phyloP scores from a whole-genome alignment of 2,329 filamentous ascomycete genomes.

The Cladophialophora bantiana region DNA sequence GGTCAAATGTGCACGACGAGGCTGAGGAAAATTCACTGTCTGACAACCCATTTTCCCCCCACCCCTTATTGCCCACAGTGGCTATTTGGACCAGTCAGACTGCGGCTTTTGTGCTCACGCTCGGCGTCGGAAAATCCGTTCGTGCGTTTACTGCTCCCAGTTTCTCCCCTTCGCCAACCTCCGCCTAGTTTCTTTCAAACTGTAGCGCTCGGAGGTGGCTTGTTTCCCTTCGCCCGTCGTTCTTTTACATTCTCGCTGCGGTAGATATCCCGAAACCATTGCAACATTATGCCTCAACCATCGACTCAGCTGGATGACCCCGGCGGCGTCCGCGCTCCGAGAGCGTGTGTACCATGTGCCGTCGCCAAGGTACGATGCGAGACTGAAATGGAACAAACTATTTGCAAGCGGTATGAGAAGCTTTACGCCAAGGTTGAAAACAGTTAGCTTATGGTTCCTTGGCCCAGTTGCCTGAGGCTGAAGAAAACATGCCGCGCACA shows the following conservation, averaged over 20 bases:
- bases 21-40: background rate
- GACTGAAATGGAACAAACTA: slow-evolving; percentile 16
- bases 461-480: slow-evolving; percentile 43
- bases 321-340: slow-evolving; percentile 25
- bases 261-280: background rate
- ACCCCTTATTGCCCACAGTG: too few species aligned
- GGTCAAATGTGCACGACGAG: background rate
- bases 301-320: slow-evolving; percentile 17
- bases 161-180: background rate
- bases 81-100: background rate
- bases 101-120: background rate
- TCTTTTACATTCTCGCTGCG: background rate
- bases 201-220: background rate
- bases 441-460: background rate
- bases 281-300: slow-evolving; percentile 9
- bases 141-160: background rate
- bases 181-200: background rate
- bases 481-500: slow-evolving; percentile 42
- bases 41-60: background rate
- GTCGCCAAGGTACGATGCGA: slow-evolving; percentile 35
- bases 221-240: background rate
- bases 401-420: slow-evolving; percentile 33
- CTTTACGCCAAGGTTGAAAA: background rate
- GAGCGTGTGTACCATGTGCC: slow-evolving; percentile 35
- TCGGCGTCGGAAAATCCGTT: slow-evolving; percentile 1